Evolutionary conservation across 2,329 filamentous ascomycete species (phyloP), one percentile per base, ranked within the genome.

Genomic region (Knoxdaviesia capensis): DNA sequence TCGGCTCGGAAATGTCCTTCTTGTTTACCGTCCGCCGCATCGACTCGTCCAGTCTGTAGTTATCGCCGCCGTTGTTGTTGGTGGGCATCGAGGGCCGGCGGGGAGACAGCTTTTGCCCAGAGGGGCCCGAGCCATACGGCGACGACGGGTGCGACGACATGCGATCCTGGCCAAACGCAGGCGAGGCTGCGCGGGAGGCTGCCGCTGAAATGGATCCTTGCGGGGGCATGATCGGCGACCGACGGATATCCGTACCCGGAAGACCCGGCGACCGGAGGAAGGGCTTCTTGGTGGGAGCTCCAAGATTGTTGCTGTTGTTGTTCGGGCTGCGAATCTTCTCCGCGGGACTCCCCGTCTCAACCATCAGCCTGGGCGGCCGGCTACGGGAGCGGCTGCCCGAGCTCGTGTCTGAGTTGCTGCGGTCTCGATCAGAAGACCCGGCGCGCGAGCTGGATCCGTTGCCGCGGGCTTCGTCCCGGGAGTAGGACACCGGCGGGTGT

Each of bases 341-440:
- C 64, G 36, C 59, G 58, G 10, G 20, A 20, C 20, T 20, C 20
- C 20, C 20, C 20, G 20, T 20, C 20, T 20, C 20, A 20, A 31
- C 34, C 38, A 40, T 43, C 7, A 60, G 50, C 30, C 60, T 57
- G 4, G 56, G 52, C 6, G 59, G 60, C n/a, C 62, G 59, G 44
- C 56, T 60, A 31, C 55, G 56, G 28, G 59, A 56, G 39, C 57
- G 54, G 7, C 57, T 58, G 31, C 59, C 59, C n/a, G 55, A 63
- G 52, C 69, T 71, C 3, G 68, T 59, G 28, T 74, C 69, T 0
- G 70, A 74, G 32, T 68, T 68, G 47, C 69, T 74, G 36, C 69
- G 59, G 37, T 72, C 63, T 7, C 69, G 60, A 37, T 71, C 68
- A 0, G 59, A 59, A 4, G 55, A 56, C 1, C 52, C 48, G 9